phyloP scores from a whole-genome alignment of 2,329 filamentous ascomycete genomes.

The Cadophora sp. region DNA sequence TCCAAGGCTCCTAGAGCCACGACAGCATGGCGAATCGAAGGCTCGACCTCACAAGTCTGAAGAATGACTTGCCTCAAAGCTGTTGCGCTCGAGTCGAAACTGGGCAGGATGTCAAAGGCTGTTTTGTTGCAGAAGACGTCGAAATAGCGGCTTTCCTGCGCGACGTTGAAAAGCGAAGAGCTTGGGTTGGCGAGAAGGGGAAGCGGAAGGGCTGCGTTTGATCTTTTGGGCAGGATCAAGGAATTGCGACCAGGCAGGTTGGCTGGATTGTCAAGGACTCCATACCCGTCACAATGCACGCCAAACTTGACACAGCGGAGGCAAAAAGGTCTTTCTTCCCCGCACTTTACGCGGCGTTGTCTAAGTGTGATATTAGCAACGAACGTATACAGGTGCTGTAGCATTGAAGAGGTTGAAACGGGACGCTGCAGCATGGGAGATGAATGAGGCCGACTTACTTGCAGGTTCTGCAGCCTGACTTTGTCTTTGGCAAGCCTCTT shows the following conservation, averaged over 20 bases:
- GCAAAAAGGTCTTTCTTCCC: constrained; percentile 35
- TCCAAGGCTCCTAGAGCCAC: constrained; percentile 35
- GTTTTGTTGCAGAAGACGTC: constrained; percentile 31
- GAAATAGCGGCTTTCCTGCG: constrained; percentile 31
- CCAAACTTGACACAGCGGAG: constrained; percentile 32
- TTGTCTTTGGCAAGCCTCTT: constrained; percentile 25
- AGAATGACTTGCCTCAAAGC: constrained; percentile 28
- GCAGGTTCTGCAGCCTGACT: constrained; percentile 27
- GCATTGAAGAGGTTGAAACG: neutral
- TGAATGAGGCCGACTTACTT: constrained; percentile 21
- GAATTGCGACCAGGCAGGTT: constrained; percentile 6
- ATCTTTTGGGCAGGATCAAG: constrained; percentile 10
- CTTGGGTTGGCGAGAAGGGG: constrained; percentile 8
- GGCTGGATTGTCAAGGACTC: neutral
- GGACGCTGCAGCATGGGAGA: neutral
- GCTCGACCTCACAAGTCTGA: constrained; percentile 27
- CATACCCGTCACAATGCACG: constrained; percentile 35
- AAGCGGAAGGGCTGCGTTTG: neutral
- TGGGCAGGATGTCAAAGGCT: constrained; percentile 29
- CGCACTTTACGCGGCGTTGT: constrained; percentile 35
- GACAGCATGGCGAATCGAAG: constrained; percentile 32
- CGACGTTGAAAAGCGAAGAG: constrained; percentile 17
- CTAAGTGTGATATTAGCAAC: constrained; percentile 17
- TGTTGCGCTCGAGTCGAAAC: constrained; percentile 14
- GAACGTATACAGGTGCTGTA: neutral